Conservation (phyloP, 75 land plant species). For the Larix kaempferi region DNA sequence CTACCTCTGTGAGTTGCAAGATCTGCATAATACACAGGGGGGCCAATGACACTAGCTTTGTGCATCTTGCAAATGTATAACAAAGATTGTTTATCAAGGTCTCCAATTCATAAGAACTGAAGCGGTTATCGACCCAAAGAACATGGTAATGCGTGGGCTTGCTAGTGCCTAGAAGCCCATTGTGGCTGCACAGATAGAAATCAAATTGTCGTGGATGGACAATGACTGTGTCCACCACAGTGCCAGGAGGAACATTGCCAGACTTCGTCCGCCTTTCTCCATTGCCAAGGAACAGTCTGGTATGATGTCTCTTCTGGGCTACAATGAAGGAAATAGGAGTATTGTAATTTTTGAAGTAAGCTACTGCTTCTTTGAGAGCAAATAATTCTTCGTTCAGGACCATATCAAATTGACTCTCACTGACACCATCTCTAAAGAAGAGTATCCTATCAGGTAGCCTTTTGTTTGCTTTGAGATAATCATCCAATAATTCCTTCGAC, state of each 20-base stretch:
- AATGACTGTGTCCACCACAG: conserved; percentile 49
- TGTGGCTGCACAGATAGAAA: conserved; percentile 56
- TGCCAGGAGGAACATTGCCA: conserved; percentile 52
- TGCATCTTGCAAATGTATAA: conserved; percentile 61
- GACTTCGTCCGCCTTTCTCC: conserved; percentile 4
- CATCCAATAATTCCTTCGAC: conserved; percentile 36
- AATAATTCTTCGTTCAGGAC: conserved; percentile 42
- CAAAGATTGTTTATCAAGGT: conserved; percentile 45
- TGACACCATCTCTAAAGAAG: conserved; percentile 57
- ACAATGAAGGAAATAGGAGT: conserved; percentile 48
- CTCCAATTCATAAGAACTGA: conserved; percentile 48
- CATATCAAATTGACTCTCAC: conserved; percentile 57
- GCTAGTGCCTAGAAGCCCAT: conserved; percentile 56
- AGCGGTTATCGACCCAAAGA: conserved; percentile 42
- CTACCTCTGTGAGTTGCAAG: conserved; percentile 59
- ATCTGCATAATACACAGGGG: conserved; percentile 75
- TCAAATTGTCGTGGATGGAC: conserved; percentile 56
- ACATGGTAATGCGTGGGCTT: conserved; percentile 61
- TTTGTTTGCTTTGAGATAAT: conserved; percentile 19
- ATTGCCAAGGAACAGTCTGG: conserved; percentile 41
- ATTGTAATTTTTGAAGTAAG: not conserved
- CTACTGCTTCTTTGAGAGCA: conserved; percentile 25
- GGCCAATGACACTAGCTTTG: conserved; percentile 61
- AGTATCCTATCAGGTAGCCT: conserved; percentile 38
- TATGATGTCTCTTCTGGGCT: conserved; percentile 58